phyloP scores from a whole-genome alignment of 768 basidiomycete species.

The Auricularia sp. region DNA sequence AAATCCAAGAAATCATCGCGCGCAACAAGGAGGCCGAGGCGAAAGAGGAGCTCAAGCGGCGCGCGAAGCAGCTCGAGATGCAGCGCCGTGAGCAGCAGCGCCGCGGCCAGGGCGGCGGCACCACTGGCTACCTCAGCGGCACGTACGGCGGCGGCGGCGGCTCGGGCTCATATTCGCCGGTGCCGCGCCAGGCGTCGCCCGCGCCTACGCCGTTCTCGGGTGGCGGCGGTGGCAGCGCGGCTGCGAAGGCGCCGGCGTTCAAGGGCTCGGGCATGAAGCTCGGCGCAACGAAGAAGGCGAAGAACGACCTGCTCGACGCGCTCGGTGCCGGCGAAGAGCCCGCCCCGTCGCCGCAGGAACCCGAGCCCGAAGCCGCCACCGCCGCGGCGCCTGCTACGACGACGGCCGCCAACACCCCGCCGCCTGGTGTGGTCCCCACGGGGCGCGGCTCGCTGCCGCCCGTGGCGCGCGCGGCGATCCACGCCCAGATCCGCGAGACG shows the following conservation, averaged over 20 bases:
- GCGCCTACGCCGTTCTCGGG: slow-evolving; percentile 32
- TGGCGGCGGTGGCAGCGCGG: slow-evolving; percentile 37
- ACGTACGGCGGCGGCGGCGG: slow-evolving; percentile 31
- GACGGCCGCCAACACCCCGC: neutral
- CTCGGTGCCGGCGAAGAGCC: slow-evolving; percentile 68
- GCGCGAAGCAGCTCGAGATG: slow-evolving; percentile 96
- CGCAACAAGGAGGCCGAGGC: slow-evolving; percentile 99
- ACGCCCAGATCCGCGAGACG: slow-evolving; percentile 75
- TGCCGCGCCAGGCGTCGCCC: slow-evolving; percentile 62
- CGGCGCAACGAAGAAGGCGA: slow-evolving; percentile 82
- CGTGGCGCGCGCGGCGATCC: slow-evolving; percentile 74
- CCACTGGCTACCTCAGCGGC: slow-evolving; percentile 43
- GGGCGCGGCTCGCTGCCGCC: slow-evolving; percentile 57
- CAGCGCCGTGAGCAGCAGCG: slow-evolving; percentile 90
- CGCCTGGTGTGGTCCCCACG: slow-evolving; percentile 4
- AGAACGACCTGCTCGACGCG: slow-evolving; percentile 79
- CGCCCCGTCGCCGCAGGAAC: slow-evolving; percentile 27
- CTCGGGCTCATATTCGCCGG: slow-evolving; percentile 56
- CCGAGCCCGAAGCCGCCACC: neutral
- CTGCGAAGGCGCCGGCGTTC: slow-evolving; percentile 68
- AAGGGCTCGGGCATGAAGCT: slow-evolving; percentile 95
- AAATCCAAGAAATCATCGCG: slow-evolving; percentile 97
- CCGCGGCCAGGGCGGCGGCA: slow-evolving; percentile 44
- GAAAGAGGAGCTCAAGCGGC: slow-evolving; percentile 95
- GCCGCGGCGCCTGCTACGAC: slow-evolving; percentile 3